phyloP scores from a whole-genome alignment of 441 rosid genomes.

The Eutrema salsugineum region DNA sequence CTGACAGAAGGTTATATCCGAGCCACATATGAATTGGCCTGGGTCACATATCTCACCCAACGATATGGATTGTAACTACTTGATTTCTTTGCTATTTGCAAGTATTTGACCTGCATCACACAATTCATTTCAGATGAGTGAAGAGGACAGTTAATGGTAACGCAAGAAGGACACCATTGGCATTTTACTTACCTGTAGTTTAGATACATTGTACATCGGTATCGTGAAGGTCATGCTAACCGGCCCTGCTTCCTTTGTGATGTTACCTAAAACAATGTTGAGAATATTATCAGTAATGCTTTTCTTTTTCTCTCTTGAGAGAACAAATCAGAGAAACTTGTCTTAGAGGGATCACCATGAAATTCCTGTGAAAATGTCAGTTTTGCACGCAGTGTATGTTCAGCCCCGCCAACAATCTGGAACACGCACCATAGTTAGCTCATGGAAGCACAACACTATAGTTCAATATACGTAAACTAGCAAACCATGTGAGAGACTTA shows the following conservation, averaged over 20 bases:
- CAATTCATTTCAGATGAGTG: background rate
- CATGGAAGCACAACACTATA: conserved; percentile 3
- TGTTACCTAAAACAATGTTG: conserved; percentile 56
- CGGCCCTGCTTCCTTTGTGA: conserved; percentile 93
- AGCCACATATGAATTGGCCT: conserved; percentile 96
- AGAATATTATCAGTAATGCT: background rate
- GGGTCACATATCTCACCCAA: conserved; percentile 98
- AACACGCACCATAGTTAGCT: conserved; percentile 4
- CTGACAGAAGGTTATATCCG: conserved; percentile 44
- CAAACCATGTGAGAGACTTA: background rate
- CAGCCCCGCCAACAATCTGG: conserved; percentile 95
- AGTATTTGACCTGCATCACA: conserved; percentile 81
- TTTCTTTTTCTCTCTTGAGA: background rate
- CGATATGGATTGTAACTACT: conserved; percentile 80
- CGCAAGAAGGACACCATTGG: background rate
- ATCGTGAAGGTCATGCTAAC: conserved; percentile 97
- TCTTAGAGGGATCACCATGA: conserved; percentile 52
- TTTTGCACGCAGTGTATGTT: conserved; percentile 89
- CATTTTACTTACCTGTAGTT: conserved; percentile 72
- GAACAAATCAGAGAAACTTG: background rate
- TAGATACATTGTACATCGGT: conserved; percentile 94
- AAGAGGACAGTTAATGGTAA: background rate
- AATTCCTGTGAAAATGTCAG: conserved; percentile 87
- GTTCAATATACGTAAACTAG: background rate
- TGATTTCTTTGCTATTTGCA: conserved; percentile 96